A percentile compares a stretch with the other conserved stretches of the same genome.
Evolutionary conservation across 2,329 filamentous ascomycete genomes (phyloP).

Genomic region (Raffaelea arxii): DNA sequence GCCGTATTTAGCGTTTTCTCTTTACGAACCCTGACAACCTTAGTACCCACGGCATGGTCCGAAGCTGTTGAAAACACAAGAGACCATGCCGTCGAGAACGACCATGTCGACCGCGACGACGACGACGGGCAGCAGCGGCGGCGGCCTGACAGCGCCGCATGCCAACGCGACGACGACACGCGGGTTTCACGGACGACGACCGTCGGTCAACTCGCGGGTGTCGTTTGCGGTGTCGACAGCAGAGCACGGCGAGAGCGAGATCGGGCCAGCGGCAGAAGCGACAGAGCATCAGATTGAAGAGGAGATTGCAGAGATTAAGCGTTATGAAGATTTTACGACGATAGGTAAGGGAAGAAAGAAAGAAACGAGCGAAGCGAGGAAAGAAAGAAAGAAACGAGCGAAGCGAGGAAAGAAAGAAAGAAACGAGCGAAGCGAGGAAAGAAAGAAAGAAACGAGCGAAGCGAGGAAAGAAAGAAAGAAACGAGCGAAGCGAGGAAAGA

Average conservation of each 20-base stretch:
- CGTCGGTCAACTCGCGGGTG: constrained; percentile 54
- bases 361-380: too few relatives aligned
- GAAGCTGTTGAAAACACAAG: background rate
- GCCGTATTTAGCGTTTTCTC: too few relatives aligned
- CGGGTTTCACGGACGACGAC: constrained; percentile 26
- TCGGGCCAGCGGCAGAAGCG: constrained; percentile 34
- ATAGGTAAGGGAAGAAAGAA: constrained; percentile 52
- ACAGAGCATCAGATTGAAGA: constrained; percentile 68
- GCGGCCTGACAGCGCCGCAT: background rate
- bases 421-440: too few relatives aligned
- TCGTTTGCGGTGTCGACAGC: constrained; percentile 57
- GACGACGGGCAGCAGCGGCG: background rate
- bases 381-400: too few relatives aligned
- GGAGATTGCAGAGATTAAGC: constrained; percentile 94
- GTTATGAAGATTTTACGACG: constrained; percentile 98
- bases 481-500: too few relatives aligned
- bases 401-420: too few relatives aligned
- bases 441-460: too few relatives aligned
- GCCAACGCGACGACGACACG: background rate
- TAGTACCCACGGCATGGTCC: background rate
- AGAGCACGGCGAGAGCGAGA: constrained; percentile 39
- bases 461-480: too few relatives aligned
- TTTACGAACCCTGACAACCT: background rate
- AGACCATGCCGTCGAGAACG: constrained; percentile 8
- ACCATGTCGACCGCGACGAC: constrained; percentile 3